Percentiles rank a stretch among this genome's conserved stretches.
phyloP scores from a whole-genome alignment of 352 stramenopile genomes.

The Phytophthora pistaciae region DNA sequence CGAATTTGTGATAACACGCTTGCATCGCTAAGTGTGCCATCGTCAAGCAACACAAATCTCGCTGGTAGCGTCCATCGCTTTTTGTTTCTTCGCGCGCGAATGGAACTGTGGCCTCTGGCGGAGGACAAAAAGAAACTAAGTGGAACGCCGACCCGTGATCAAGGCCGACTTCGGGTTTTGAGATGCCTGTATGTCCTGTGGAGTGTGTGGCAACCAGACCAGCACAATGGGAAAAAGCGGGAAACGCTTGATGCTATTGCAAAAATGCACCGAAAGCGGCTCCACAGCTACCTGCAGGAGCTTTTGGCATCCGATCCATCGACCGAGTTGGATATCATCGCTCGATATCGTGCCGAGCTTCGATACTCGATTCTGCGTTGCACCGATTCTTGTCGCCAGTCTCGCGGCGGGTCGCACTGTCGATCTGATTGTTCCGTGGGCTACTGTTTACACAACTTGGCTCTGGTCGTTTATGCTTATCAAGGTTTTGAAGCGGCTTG shows the following conservation, averaged over 20 bases:
- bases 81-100: constrained; percentile 56
- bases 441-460: constrained; percentile 76
- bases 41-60: constrained; percentile 1
- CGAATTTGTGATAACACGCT: constrained; percentile 73
- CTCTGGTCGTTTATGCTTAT: constrained; percentile 58
- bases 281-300: constrained; percentile 26
- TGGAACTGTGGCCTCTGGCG: constrained; percentile 40
- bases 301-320: constrained; percentile 28
- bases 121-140: constrained; percentile 14
- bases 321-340: constrained; percentile 31
- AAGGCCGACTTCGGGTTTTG: constrained; percentile 21
- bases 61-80: constrained; percentile 57
- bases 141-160: background rate
- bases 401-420: background rate
- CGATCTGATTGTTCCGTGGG: constrained; percentile 37
- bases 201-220: constrained; percentile 38
- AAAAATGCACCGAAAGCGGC: constrained; percentile 41
- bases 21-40: constrained; percentile 24
- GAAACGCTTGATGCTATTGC: constrained; percentile 47
- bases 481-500: constrained; percentile 62
- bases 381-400: constrained; percentile 10
- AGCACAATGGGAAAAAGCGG: constrained; percentile 13
- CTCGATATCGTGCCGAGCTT: constrained; percentile 60
- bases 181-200: constrained; percentile 51
- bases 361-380: constrained; percentile 44